Evolutionary conservation across 306 rosid species (phyloP).

Genomic region (Cucurbita ficifolia): DNA sequence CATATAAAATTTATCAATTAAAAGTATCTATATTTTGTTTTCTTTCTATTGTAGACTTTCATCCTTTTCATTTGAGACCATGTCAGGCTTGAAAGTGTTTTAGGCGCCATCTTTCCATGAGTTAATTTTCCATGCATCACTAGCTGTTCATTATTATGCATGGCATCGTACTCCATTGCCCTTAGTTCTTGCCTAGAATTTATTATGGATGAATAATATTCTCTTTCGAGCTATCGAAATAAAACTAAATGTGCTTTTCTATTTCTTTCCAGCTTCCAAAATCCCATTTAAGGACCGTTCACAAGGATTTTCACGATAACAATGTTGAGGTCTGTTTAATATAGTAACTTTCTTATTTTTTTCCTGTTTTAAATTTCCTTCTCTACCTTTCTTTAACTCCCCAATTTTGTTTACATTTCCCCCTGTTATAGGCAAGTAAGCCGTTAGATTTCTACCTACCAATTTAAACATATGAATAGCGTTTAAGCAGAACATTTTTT

Average conservation of each 20-base stretch:
- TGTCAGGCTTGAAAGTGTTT: background rate
- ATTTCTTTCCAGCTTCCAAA: slow-evolving; percentile 63
- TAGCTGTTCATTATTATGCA: background rate
- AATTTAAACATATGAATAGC: background rate
- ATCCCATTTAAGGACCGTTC: slow-evolving; percentile 67
- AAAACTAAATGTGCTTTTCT: background rate
- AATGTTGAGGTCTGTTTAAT: slow-evolving; percentile 48
- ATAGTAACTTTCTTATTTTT: background rate
- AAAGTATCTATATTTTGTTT: background rate
- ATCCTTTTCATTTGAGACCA: background rate
- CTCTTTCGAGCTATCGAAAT: background rate
- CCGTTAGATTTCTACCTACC: background rate
- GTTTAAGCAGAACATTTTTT: background rate
- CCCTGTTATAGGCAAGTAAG: background rate
- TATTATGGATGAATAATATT: background rate
- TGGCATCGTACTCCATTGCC: background rate
- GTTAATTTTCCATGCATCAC: background rate
- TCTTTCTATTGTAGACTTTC: background rate
- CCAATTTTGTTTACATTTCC: background rate
- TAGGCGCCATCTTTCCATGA: background rate
- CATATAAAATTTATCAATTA: background rate
- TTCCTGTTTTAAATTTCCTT: background rate
- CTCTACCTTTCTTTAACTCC: background rate
- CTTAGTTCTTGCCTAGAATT: background rate
- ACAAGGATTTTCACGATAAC: slow-evolving; percentile 80